A percentile compares a stretch with the other conserved stretches of the same genome.
phyloP scores from a whole-genome alignment of 768 basidiomycete genomes.

The Floccularia luteovirens region DNA sequence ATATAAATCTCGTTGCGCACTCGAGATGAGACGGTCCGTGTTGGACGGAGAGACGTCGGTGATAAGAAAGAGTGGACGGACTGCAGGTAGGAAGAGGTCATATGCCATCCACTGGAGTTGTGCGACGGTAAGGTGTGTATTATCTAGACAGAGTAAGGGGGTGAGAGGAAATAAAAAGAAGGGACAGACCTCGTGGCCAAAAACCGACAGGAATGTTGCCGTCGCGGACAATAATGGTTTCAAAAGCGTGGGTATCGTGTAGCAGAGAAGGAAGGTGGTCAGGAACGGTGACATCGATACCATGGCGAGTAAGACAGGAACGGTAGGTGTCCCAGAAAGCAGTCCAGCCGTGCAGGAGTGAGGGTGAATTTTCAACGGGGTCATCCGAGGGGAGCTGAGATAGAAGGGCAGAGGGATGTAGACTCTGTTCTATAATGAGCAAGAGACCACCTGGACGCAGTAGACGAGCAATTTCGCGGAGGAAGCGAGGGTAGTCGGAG shows the following conservation, averaged over 20 bases:
- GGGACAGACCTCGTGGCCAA: constrained; percentile 48
- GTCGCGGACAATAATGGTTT: constrained; percentile 44
- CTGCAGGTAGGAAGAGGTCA: constrained; percentile 55
- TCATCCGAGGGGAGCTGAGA: neutral
- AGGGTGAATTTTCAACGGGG: neutral
- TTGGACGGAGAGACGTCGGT: constrained; percentile 44
- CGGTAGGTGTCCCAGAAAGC: constrained; percentile 59
- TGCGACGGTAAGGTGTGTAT: constrained; percentile 51
- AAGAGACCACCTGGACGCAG: constrained; percentile 66
- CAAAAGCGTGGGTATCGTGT: constrained; percentile 40
- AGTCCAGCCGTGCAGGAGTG: constrained; percentile 38
- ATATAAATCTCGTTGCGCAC: constrained; percentile 53
- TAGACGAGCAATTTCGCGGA: constrained; percentile 56
- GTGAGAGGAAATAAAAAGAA: constrained; percentile 3
- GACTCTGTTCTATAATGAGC: constrained; percentile 57
- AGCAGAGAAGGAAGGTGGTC: constrained; percentile 44
- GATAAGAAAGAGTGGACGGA: constrained; percentile 52
- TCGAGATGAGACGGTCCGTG: constrained; percentile 48
- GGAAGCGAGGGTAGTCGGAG: constrained; percentile 49
- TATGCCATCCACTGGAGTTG: constrained; percentile 72
- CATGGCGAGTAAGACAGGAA: constrained; percentile 40
- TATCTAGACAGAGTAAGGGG: constrained; percentile 33
- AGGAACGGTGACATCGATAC: constrained; percentile 53
- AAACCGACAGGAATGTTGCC: constrained; percentile 64
- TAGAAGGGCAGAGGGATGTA: constrained; percentile 13